Percentiles rank a stretch among this genome's conserved stretches.
phyloP scores from a whole-genome alignment of 2,329 filamentous ascomycete species.

The Aspergillus sp. region DNA sequence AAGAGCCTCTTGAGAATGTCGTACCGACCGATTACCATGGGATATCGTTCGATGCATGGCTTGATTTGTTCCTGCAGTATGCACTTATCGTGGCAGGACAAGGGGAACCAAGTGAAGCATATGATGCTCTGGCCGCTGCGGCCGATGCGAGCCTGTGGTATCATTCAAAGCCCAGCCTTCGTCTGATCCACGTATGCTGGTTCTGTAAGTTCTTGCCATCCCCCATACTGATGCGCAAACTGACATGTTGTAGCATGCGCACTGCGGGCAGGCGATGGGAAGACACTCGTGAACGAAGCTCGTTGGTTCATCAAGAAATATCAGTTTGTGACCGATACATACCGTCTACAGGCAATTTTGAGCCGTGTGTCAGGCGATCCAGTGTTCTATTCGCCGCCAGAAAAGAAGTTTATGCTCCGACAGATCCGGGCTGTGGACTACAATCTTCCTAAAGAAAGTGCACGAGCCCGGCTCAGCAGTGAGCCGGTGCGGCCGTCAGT shows the following conservation, averaged over 20 bases:
- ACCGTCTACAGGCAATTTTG: slow-evolving; percentile 77
- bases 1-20: slow-evolving; percentile 27
- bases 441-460: slow-evolving; percentile 52
- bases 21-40: slow-evolving; percentile 65
- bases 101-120: slow-evolving; percentile 68
- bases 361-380: slow-evolving; percentile 73
- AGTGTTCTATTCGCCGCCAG: slow-evolving; percentile 73
- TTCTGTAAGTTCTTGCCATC: slow-evolving; percentile 53
- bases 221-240: background rate
- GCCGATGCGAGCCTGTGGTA: slow-evolving; percentile 80
- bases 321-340: slow-evolving; percentile 75
- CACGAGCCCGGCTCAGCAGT: slow-evolving; percentile 12
- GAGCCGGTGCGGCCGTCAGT: slow-evolving; percentile 39
- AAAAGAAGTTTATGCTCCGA: slow-evolving; percentile 86
- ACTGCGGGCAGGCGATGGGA: slow-evolving; percentile 72
- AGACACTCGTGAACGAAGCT: slow-evolving; percentile 70
- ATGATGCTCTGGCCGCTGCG: slow-evolving; percentile 74
- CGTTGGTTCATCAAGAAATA: slow-evolving; percentile 83
- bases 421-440: slow-evolving; percentile 89
- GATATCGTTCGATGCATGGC: slow-evolving; percentile 79
- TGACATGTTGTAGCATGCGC: slow-evolving; percentile 64
- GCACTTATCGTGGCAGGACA: slow-evolving; percentile 70
- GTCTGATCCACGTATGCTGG: slow-evolving; percentile 74
- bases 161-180: slow-evolving; percentile 63
- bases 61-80: slow-evolving; percentile 86